A percentile compares a stretch with the other conserved stretches of the same genome.
These are phyloP conservation scores for Triadica sebifera DNA, from an alignment of 345 rosid genomes.

Conservation along the genomic window DNA sequence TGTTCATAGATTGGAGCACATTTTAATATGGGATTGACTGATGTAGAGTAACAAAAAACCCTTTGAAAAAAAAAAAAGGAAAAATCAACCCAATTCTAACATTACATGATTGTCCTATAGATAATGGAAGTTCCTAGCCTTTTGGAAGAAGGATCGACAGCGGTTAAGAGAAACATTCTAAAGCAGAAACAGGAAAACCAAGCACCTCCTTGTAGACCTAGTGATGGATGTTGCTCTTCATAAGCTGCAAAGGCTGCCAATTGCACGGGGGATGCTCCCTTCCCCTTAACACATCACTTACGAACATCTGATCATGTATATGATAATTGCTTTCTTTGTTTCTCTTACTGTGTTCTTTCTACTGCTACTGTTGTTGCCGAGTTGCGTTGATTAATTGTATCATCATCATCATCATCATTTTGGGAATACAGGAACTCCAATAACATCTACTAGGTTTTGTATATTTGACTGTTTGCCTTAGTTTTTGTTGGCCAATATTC, in stretches of 20 bases:
- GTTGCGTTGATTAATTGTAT: slow-evolving; percentile 13
- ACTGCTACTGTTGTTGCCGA: neutral
- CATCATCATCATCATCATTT: neutral
- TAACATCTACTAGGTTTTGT: slow-evolving; percentile 25
- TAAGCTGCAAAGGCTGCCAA: neutral
- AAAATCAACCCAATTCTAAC: slow-evolving; percentile 6
- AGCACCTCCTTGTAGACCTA: slow-evolving; percentile 22
- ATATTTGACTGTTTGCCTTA: slow-evolving; percentile 11
- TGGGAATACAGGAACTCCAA: slow-evolving; percentile 7
- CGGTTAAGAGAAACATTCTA: slow-evolving; percentile 63
- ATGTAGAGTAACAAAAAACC: no score
- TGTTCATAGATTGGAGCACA: no score
- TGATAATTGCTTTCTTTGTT: slow-evolving; percentile 14
- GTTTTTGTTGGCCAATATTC: slow-evolving; percentile 15
- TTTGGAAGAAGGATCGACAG: slow-evolving; percentile 80
- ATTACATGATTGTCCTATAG: slow-evolving; percentile 29
- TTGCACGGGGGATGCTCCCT: neutral
- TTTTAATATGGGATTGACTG: no score
- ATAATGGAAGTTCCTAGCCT: slow-evolving; percentile 96
- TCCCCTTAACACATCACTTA: neutral
- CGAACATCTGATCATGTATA: slow-evolving; percentile 20
- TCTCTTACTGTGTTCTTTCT: slow-evolving; percentile 5
- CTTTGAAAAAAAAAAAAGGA: no score
- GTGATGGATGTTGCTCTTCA: slow-evolving; percentile 53
- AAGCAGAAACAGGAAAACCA: slow-evolving; percentile 66